Percentiles rank a stretch among this genome's conserved stretches.
These are phyloP conservation scores for Monosporascus sp. DNA, from an alignment of 2,329 filamentous ascomycete genomes.

Conservation along the genomic window DNA sequence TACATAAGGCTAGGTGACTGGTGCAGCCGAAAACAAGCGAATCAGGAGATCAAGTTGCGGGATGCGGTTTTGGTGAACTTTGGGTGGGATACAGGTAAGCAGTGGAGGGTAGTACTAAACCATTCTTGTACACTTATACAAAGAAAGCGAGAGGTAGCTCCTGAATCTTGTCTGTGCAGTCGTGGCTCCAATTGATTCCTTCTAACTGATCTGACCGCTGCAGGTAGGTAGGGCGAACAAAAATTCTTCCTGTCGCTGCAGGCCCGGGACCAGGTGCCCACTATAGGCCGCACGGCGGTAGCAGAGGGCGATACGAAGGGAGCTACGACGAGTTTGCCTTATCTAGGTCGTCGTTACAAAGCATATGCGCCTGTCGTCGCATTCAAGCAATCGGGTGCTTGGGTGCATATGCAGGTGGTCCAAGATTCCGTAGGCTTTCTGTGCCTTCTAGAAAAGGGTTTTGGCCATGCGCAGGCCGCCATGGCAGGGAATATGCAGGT, in stretches of 20 bases:
- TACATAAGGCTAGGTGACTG: background rate
- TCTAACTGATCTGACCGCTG: background rate
- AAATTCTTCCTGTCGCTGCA: background rate
- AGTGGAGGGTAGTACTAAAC: background rate
- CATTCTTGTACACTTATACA: background rate
- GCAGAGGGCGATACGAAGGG: too few species aligned
- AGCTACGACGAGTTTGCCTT: background rate
- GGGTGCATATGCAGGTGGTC: background rate
- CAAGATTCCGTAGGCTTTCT: background rate
- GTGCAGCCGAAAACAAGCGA: background rate
- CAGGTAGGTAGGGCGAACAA: background rate
- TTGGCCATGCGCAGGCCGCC: background rate
- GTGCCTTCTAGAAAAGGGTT: background rate
- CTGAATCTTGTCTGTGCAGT: background rate
- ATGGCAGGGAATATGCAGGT: background rate
- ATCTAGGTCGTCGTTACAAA: background rate
- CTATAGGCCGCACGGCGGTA: too few species aligned
- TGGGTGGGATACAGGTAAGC: background rate
- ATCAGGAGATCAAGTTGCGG: background rate
- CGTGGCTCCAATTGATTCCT: background rate
- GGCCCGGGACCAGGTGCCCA: too few species aligned
- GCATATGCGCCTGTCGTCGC: background rate
- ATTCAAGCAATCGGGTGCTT: background rate
- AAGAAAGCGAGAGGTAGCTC: background rate
- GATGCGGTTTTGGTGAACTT: background rate